Evolutionary conservation across 106 monocot genomes (phyloP).

Genomic region (Xerophyta viscosa): DNA sequence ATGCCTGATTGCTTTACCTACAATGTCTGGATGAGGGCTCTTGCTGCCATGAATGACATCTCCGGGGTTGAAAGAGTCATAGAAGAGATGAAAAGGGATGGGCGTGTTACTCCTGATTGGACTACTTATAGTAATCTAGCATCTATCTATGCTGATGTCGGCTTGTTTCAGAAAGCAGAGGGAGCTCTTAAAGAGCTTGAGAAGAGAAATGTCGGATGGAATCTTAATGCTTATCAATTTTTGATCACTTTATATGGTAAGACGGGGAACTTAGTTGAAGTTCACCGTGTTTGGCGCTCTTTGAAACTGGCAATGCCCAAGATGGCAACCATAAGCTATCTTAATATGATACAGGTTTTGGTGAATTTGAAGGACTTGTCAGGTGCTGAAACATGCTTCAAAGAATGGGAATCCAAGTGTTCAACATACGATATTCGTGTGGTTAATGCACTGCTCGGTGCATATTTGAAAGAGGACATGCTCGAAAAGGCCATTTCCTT

Average conservation of each 20-base stretch:
- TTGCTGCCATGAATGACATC: constrained; percentile 64
- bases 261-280: constrained; percentile 74
- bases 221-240: constrained; percentile 82
- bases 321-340: constrained; percentile 85
- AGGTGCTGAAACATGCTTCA: constrained; percentile 77
- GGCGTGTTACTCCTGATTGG: constrained; percentile 79
- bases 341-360: constrained; percentile 90
- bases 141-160: constrained; percentile 77
- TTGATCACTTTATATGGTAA: constrained; percentile 79
- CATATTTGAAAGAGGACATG: constrained; percentile 60
- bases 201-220: constrained; percentile 33
- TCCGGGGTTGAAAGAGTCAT: constrained; percentile 79
- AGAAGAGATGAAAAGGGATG: constrained; percentile 98
- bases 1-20: constrained; percentile 82
- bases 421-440: constrained; percentile 69
- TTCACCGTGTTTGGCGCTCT: constrained; percentile 83
- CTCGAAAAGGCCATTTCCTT: constrained; percentile 53
- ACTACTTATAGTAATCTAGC: constrained; percentile 92
- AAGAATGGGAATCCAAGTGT: constrained; percentile 90
- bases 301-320: constrained; percentile 52
- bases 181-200: constrained; percentile 83
- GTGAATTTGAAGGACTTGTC: constrained; percentile 81
- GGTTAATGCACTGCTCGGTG: constrained; percentile 64
- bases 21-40: constrained; percentile 93
- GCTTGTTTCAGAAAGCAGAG: constrained; percentile 81